phyloP scores from a whole-genome alignment of 257 asterid species.

The Gentiana straminea region DNA sequence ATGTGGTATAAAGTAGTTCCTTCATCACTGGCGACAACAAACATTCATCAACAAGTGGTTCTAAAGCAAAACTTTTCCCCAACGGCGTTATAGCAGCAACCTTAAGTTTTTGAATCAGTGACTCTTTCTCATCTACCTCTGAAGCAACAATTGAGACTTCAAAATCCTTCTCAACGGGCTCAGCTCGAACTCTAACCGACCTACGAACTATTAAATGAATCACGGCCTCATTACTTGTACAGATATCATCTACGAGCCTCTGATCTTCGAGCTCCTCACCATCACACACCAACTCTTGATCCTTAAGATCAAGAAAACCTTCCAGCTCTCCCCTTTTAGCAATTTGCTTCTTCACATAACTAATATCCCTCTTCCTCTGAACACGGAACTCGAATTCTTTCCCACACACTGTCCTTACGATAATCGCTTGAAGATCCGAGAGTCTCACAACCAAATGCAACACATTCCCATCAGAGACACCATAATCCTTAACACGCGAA shows the following conservation, averaged over 20 bases:
- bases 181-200: slow-evolving; percentile 44
- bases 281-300: slow-evolving; percentile 49
- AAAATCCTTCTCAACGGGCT: slow-evolving; percentile 37
- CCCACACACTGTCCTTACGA: slow-evolving; percentile 60
- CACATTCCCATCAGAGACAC: slow-evolving; percentile 53
- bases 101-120: slow-evolving; percentile 19
- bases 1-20: slow-evolving; percentile 38
- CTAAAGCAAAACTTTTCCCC: slow-evolving; percentile 24
- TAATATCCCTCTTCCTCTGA: slow-evolving; percentile 48
- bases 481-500: slow-evolving; percentile 52
- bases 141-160: slow-evolving; percentile 50
- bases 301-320: slow-evolving; percentile 33
- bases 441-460: slow-evolving; percentile 55
- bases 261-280: slow-evolving; percentile 78
- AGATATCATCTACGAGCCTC: slow-evolving; percentile 53
- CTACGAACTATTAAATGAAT: slow-evolving; percentile 57
- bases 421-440: slow-evolving; percentile 67
- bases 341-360: slow-evolving; percentile 60
- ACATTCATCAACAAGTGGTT: slow-evolving; percentile 34
- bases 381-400: slow-evolving; percentile 58
- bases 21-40: slow-evolving; percentile 30
- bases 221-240: slow-evolving; percentile 44
- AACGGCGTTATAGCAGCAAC: slow-evolving; percentile 14
- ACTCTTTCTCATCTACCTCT: slow-evolving; percentile 24
- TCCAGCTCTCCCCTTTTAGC: slow-evolving; percentile 30